phyloP scores from a whole-genome alignment of 495 filamentous ascomycete genomes.

The Neurospora sp. region DNA sequence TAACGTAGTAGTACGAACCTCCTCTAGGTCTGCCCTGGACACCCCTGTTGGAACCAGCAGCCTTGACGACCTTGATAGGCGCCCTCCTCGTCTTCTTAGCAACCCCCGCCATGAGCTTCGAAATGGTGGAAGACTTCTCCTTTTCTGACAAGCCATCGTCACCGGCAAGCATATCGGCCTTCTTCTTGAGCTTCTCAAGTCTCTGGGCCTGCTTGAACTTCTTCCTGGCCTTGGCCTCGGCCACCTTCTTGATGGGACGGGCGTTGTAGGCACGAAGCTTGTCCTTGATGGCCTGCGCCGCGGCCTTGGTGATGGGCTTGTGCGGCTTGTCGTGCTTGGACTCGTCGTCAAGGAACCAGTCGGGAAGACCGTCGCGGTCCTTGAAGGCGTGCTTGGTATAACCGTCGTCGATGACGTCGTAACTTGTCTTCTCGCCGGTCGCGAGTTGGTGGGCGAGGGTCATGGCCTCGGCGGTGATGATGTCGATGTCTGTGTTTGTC shows the following conservation, averaged over 20 bases:
- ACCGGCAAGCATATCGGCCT: constrained; percentile 74
- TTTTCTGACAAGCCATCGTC: constrained; percentile 89
- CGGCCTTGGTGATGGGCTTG: constrained; percentile 82
- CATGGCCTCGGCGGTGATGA: constrained; percentile 98
- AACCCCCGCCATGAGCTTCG: constrained; percentile 70
- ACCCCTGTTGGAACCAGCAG: constrained; percentile 74
- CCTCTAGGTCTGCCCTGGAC: constrained; percentile 43
- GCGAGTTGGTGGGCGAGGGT: constrained; percentile 90
- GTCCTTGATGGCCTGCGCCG: constrained; percentile 87
- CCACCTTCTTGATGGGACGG: constrained; percentile 97
- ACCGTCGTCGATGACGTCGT: constrained; percentile 76
- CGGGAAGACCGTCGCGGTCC: constrained; percentile 85
- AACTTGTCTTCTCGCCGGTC: constrained; percentile 65
- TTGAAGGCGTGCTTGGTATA: constrained; percentile 91
- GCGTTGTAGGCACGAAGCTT: constrained; percentile 91
- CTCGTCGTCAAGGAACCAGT: constrained; percentile 98
- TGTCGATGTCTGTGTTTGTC: constrained; percentile 70
- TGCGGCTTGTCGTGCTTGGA: constrained; percentile 68
- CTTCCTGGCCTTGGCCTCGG: constrained; percentile 90
- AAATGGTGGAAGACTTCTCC: constrained; percentile 82
- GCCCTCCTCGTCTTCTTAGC: constrained; percentile 77
- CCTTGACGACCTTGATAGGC: constrained; percentile 83
- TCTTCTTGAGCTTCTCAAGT: constrained; percentile 91
- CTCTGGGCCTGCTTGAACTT: constrained; percentile 88
- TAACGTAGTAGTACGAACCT: neutral